Conservation (phyloP, 805 yeast genomes). For the Yamadazyma kitorensis region DNA sequence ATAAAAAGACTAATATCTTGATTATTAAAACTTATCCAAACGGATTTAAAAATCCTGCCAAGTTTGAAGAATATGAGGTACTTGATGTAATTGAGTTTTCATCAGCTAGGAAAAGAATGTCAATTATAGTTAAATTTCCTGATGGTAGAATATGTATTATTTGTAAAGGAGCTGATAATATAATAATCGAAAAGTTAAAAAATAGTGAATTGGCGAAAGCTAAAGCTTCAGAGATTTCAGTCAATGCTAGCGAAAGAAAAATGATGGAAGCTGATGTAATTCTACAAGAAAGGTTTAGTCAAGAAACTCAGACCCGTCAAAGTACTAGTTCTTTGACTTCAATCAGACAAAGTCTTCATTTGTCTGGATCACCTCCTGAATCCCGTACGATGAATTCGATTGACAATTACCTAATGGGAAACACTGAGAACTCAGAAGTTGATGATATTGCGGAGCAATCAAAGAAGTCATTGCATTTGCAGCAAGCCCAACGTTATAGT, state of each 20-base stretch:
- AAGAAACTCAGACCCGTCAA: constrained; percentile 22
- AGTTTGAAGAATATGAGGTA: constrained; percentile 66
- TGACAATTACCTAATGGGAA: constrained; percentile 46
- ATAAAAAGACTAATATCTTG: constrained; percentile 58
- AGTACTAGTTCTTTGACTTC: constrained; percentile 30
- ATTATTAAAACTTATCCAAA: constrained; percentile 77
- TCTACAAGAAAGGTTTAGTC: constrained; percentile 51
- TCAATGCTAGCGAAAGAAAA: constrained; percentile 59
- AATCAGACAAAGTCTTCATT: constrained; percentile 26
- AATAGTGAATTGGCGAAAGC: constrained; percentile 54
- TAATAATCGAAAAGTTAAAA: constrained; percentile 72
- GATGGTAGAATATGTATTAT: constrained; percentile 70
- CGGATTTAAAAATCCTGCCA: constrained; percentile 68
- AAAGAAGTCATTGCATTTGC: constrained; percentile 56
- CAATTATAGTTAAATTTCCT: constrained; percentile 76
- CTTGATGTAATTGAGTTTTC: constrained; percentile 83
- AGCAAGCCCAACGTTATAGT: constrained; percentile 56
- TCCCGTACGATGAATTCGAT: constrained; percentile 36
- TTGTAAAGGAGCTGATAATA: constrained; percentile 95
- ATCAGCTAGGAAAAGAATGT: constrained; percentile 90
- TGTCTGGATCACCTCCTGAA: constrained; percentile 11
- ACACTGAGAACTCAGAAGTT: constrained; percentile 49
- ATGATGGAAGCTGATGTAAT: constrained; percentile 75
- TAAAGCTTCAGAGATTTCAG: constrained; percentile 64
- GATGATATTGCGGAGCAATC: constrained; percentile 52